Base-by-base conservation (phyloP, 139 green algal species). In the Chlorokybus atmophyticus region DNA sequence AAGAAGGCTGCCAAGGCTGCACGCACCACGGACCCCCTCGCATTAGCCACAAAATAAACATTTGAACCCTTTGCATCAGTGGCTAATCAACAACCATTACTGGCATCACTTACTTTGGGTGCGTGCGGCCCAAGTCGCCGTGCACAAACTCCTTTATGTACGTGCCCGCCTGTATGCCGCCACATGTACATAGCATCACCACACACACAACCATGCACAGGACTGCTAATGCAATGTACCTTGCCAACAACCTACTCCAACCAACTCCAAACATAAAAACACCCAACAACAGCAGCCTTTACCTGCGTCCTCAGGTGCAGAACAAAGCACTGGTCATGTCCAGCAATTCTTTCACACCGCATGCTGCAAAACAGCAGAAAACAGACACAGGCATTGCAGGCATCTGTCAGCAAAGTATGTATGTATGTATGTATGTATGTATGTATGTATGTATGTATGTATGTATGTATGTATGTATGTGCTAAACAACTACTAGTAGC, bases 101-200 rank as follows among this genome's bases (percentile, higher is more conserved):
- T 52, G 42, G 42, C 5, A 27, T 6, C 14, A 30, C 57, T 42
- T 47, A 68, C 60, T 68, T 65, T n/a, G 85, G 85, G 10, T 50
- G 25, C 1, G 82, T 89, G 2, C 84, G 59, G 7, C 84, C 83
- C 24, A 81, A 71, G 64, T 91, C 87, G 4, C 83, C 79, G 56
- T 93, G 77, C 40, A 87, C 79, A 59, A 95, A 93, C 71, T 95
- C 87, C 59, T 95, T 95, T 56, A 94, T 74, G 55, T 94, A 94
- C 2, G 81, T 88, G 17, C 85, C 85, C 6, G 85, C 85, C 54
- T 78, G 60, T 19, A 55, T n/a, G 30, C 21, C 23, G 19, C n/a
- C n/a, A n/a, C n/a, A n/a, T n/a, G n/a, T n/a, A n/a, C 35, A 44
- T 44, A 14, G 35, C 10, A 14, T 10, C 10, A 14, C 35, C 35